Evolutionary conservation across 208 protist genomes (phyloP).

Genomic region (Trypanosomatidae sp.): DNA sequence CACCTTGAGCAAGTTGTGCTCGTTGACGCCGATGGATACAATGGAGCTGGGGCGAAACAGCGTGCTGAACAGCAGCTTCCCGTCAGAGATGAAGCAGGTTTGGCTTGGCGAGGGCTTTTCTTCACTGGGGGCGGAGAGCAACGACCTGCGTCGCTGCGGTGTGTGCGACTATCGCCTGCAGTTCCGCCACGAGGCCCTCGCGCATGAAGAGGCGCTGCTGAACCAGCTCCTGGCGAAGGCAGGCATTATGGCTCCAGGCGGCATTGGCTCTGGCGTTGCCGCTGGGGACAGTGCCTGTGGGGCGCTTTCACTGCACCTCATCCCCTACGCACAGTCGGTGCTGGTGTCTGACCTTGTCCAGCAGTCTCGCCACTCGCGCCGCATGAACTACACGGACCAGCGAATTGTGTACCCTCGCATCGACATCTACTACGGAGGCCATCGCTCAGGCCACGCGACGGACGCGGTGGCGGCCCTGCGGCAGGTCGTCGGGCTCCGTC

Average conservation of each 20-base stretch:
- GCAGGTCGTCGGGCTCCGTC: conserved; percentile 63
- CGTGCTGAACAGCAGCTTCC: conserved; percentile 89
- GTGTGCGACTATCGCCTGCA: conserved; percentile 85
- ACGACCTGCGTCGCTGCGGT: conserved; percentile 65
- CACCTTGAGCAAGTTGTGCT: conserved; percentile 83
- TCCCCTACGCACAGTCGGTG: conserved; percentile 47
- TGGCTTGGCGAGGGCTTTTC: conserved; percentile 79
- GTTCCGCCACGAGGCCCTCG: conserved; percentile 75
- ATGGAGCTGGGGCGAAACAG: conserved; percentile 91
- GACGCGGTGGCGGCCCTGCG: conserved; percentile 66
- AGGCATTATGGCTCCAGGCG: conserved; percentile 39
- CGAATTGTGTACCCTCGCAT: conserved; percentile 84
- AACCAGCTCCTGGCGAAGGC: conserved; percentile 67
- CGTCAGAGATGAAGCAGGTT: conserved; percentile 55
- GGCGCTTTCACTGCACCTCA: conserved; percentile 27
- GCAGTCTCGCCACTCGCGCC: conserved; percentile 40
- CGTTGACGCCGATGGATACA: conserved; percentile 73
- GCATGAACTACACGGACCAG: conserved; percentile 76
- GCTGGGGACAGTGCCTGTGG: conserved; percentile 8
- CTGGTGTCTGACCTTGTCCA: conserved; percentile 51
- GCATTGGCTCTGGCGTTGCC: conserved; percentile 4
- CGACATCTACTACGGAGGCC: conserved; percentile 51
- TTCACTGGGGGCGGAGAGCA: conserved; percentile 32
- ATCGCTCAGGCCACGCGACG: conserved; percentile 27
- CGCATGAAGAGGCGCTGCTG: conserved; percentile 82